phyloP scores from a whole-genome alignment of 345 rosid species.

The Linum trigynum region DNA sequence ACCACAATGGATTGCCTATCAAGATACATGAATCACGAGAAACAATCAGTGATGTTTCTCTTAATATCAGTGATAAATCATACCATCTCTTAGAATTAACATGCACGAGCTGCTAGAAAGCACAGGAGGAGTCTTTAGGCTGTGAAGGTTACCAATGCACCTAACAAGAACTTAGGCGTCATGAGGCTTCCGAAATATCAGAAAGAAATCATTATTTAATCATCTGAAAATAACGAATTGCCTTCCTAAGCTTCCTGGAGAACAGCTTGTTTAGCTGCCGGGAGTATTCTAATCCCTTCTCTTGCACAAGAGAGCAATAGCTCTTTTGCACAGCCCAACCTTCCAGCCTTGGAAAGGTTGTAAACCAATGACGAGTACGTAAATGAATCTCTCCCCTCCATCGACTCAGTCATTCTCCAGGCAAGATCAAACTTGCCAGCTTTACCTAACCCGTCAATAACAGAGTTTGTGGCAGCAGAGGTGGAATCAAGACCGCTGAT shows the following conservation, averaged over 20 bases:
- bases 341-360: conserved; percentile 63
- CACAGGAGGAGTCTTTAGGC: not conserved
- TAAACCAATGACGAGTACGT: conserved; percentile 65
- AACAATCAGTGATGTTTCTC: too few species aligned
- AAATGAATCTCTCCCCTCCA: conserved; percentile 68
- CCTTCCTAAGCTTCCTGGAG: conserved; percentile 40
- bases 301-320: conserved; percentile 51
- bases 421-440: conserved; percentile 49
- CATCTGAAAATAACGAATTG: conserved; percentile 39
- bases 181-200: not conserved
- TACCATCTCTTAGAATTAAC: too few species aligned
- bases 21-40: not conserved
- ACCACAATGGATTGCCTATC: too few species aligned
- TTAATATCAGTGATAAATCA: too few species aligned
- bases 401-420: conserved; percentile 43
- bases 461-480: conserved; percentile 48
- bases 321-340: conserved; percentile 55
- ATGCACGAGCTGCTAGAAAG: too few species aligned
- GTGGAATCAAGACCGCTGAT: conserved; percentile 35
- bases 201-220: conserved; percentile 22
- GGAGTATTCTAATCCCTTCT: conserved; percentile 51
- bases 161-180: not conserved
- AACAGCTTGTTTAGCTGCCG: conserved; percentile 59
- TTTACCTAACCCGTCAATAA: conserved; percentile 67
- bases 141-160: not conserved